phyloP scores from a whole-genome alignment of 202 grass and related monocot species.

The Dendrocalamus latiflorus region DNA sequence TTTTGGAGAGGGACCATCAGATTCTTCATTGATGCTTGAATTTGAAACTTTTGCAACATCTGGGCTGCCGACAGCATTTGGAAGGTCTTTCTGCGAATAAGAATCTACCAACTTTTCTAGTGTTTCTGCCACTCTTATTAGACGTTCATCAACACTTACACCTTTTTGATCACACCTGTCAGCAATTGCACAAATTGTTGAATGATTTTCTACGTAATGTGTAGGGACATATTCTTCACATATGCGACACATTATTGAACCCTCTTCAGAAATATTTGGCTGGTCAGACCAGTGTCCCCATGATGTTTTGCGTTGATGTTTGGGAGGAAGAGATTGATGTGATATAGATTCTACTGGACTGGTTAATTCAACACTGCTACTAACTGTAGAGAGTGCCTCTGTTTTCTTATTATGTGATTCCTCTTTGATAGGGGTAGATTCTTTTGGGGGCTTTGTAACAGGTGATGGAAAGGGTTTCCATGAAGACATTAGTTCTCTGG shows the following conservation, averaged over 20 bases:
- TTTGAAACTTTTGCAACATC: conserved; percentile 74
- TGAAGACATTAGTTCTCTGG: conserved; percentile 75
- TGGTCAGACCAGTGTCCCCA: conserved; percentile 94
- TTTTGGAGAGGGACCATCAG: conserved; percentile 82
- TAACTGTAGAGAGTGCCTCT: conserved; percentile 29
- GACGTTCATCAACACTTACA: conserved; percentile 86
- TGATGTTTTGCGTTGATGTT: conserved; percentile 76
- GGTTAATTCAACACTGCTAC: conserved; percentile 48
- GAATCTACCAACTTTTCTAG: conserved; percentile 86
- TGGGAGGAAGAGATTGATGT: conserved; percentile 53
- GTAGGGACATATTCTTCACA: conserved; percentile 99
- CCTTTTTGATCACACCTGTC: conserved; percentile 97
- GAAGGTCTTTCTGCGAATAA: conserved; percentile 71
- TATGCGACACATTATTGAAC: conserved; percentile 99
- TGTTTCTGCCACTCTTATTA: conserved; percentile 80
- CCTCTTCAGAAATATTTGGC: conserved; percentile 92
- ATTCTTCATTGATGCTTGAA: conserved; percentile 87
- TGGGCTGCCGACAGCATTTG: conserved; percentile 47
- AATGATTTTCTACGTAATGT: conserved; percentile 90
- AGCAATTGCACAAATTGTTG: conserved; percentile 80
- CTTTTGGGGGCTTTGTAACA: conserved; percentile 51
- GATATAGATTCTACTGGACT: conserved; percentile 62
- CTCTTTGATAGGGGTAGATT: conserved; percentile 43
- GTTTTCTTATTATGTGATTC: conserved; percentile 45
- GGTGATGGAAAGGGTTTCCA: conserved; percentile 87